These are phyloP conservation scores for Suillus occidentalis DNA, from an alignment of 768 basidiomycete species.

Conservation along the genomic window DNA sequence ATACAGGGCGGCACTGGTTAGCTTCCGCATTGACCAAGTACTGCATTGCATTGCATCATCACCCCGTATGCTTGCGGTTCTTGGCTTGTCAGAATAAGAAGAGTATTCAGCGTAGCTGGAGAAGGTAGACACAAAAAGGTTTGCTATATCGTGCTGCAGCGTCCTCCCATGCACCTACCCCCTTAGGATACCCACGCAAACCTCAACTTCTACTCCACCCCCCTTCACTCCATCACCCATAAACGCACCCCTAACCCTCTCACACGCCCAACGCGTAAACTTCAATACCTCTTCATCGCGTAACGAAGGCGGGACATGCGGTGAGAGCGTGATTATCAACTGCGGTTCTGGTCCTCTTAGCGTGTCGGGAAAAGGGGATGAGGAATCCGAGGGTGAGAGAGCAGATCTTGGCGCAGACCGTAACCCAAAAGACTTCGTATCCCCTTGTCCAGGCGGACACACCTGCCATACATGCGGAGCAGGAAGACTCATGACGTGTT, in stretches of 20 bases:
- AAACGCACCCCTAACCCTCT: slow-evolving; percentile 58
- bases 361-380: not conserved
- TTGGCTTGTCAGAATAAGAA: not conserved
- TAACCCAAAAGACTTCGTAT: slow-evolving; percentile 5
- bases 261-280: slow-evolving; percentile 77
- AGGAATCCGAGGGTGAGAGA: slow-evolving; percentile 9
- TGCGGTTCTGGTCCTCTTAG: slow-evolving; percentile 22
- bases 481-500: slow-evolving; percentile 77
- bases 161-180: slow-evolving; percentile 33
- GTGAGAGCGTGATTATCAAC: slow-evolving; percentile 78
- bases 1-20: not conserved
- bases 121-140: not conserved
- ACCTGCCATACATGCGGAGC: slow-evolving; percentile 92
- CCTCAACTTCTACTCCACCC: slow-evolving; percentile 50
- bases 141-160: not conserved
- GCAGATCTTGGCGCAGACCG: not conserved
- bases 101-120: not conserved
- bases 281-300: slow-evolving; percentile 69
- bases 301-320: slow-evolving; percentile 69
- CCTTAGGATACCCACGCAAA: slow-evolving; percentile 73
- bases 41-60: not conserved
- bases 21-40: not conserved
- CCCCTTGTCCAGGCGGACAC: slow-evolving; percentile 40
- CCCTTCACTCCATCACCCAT: slow-evolving; percentile 33
- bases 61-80: not conserved